phyloP scores from a whole-genome alignment of 1,284 basidiomycete genomes.

The Lignosus rhinocerotis region DNA sequence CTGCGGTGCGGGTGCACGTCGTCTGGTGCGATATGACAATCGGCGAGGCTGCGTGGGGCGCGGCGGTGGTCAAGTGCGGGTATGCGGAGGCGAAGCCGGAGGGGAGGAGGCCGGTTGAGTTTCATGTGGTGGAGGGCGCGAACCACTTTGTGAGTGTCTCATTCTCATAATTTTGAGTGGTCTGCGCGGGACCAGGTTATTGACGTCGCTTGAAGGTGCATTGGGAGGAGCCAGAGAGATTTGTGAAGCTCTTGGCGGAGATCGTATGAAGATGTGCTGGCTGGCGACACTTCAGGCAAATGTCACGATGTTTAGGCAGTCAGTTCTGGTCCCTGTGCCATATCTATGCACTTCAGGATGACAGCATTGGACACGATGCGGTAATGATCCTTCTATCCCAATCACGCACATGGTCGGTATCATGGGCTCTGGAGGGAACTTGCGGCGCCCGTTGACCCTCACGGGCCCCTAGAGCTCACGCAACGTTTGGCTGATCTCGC shows the following conservation, averaged over 20 bases:
- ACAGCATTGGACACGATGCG: too few species aligned
- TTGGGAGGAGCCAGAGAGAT: slow-evolving; percentile 27
- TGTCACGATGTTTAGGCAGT: too few species aligned
- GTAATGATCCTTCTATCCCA: too few species aligned
- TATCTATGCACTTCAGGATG: too few species aligned
- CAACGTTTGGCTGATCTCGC: too few species aligned
- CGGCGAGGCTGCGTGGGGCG: slow-evolving; percentile 17
- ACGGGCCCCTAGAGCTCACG: too few species aligned
- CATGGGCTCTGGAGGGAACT: too few species aligned
- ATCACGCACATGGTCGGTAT: too few species aligned
- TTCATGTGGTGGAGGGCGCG: slow-evolving; percentile 20
- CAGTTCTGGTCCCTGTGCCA: too few species aligned
- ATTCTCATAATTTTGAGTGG: not conserved
- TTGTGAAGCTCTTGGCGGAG: slow-evolving; percentile 15
- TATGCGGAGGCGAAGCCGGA: slow-evolving; percentile 7
- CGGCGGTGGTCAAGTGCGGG: slow-evolving; percentile 6
- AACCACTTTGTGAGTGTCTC: slow-evolving; percentile 28
- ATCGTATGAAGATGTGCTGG: slow-evolving; percentile 7
- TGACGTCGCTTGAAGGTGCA: slow-evolving; percentile 13
- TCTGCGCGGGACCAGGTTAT: too few species aligned
- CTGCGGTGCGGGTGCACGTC: slow-evolving; percentile 16
- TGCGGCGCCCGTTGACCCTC: too few species aligned
- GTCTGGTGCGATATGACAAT: slow-evolving; percentile 26
- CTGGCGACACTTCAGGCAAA: too few species aligned
- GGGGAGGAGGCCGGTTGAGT: slow-evolving; percentile 12